phyloP scores from a whole-genome alignment of 768 basidiomycete species.

The Hirschioporus abietinus region DNA sequence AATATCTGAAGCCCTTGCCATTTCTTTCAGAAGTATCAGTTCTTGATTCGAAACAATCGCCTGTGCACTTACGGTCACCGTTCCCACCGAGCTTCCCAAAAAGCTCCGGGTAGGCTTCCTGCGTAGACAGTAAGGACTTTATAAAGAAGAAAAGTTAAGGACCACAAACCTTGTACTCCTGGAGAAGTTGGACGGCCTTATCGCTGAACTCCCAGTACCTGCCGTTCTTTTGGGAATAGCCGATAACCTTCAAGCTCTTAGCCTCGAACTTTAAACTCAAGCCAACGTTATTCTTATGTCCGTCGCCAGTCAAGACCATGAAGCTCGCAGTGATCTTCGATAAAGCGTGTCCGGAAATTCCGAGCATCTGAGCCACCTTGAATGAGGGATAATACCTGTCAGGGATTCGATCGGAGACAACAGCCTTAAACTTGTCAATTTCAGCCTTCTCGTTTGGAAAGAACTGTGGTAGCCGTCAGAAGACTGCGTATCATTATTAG shows the following conservation, averaged over 20 bases:
- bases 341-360: conserved; percentile 71
- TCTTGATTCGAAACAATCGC: conserved; percentile 9
- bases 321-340: conserved; percentile 92
- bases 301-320: conserved; percentile 75
- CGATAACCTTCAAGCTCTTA: conserved; percentile 88
- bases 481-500: neutral
- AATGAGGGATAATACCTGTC: conserved; percentile 75
- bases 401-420: conserved; percentile 47
- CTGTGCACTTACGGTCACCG: conserved; percentile 58
- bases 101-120: conserved; percentile 81
- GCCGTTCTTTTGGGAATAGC: conserved; percentile 83
- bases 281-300: conserved; percentile 83
- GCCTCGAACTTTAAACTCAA: conserved; percentile 95
- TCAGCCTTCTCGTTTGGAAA: conserved; percentile 82
- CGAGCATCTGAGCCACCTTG: conserved; percentile 66
- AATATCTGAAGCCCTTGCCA: conserved; percentile 58
- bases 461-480: conserved; percentile 46
- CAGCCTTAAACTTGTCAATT: conserved; percentile 67
- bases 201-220: conserved; percentile 92
- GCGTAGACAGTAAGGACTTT: conserved; percentile 8
- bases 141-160: neutral
- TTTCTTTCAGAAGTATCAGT: conserved; percentile 36
- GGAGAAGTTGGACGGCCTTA: conserved; percentile 73
- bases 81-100: conserved; percentile 65
- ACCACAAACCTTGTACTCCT: conserved; percentile 68